Conservation (phyloP, 495 filamentous ascomycete species). For the Polyplosphaeria fusca region DNA sequence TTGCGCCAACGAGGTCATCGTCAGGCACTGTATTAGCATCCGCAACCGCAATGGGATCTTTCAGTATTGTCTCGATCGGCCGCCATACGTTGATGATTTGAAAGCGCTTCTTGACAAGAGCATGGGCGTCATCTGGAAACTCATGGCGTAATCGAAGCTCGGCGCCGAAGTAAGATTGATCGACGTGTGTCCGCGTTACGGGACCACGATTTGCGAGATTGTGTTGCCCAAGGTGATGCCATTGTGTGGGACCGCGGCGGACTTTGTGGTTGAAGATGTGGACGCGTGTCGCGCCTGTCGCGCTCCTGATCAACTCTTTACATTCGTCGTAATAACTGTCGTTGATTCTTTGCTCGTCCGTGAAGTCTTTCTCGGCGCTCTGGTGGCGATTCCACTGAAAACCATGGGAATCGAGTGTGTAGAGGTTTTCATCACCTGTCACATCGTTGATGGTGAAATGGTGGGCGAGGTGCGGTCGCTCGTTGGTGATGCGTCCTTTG, state of each 20-base stretch:
- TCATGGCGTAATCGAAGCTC: constrained; percentile 63
- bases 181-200: constrained; percentile 72
- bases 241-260: constrained; percentile 54
- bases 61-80: constrained; percentile 55
- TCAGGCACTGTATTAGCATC: constrained; percentile 56
- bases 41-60: constrained; percentile 66
- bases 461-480: constrained; percentile 56
- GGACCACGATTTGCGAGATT: constrained; percentile 54
- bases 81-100: constrained; percentile 89
- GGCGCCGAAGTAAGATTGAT: constrained; percentile 67
- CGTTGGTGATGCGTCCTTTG: constrained; percentile 34
- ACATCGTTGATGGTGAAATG: constrained; percentile 61
- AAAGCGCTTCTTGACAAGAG: constrained; percentile 60
- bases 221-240: constrained; percentile 19
- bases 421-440: constrained; percentile 59
- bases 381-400: constrained; percentile 59
- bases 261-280: constrained; percentile 90
- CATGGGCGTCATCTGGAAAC: constrained; percentile 54
- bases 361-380: constrained; percentile 57
- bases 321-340: constrained; percentile 78
- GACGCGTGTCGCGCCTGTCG: constrained; percentile 61
- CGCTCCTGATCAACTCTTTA: constrained; percentile 53
- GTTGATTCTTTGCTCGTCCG: constrained; percentile 60
- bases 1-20: constrained; percentile 63
- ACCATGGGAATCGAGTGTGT: constrained; percentile 67